phyloP scores from a whole-genome alignment of 2,329 filamentous ascomycete species.

The Sporothrix globosa region DNA sequence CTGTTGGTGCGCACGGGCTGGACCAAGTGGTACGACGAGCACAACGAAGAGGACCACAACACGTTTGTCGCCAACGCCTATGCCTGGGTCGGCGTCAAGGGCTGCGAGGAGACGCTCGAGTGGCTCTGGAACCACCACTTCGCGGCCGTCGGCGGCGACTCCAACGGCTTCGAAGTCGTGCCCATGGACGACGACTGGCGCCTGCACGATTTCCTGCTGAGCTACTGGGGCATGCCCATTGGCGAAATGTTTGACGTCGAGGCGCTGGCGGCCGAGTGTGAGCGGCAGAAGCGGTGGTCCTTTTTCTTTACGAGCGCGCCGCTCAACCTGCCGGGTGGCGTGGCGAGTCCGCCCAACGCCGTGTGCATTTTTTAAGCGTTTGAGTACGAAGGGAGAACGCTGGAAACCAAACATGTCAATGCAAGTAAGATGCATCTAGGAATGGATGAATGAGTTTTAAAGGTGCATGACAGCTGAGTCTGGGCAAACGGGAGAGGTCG shows the following conservation, averaged over 20 bases:
- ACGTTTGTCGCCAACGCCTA: slow-evolving; percentile 41
- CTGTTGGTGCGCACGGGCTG: slow-evolving; percentile 67
- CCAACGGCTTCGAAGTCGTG: slow-evolving; percentile 60
- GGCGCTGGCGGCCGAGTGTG: slow-evolving; percentile 56
- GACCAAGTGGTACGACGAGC: slow-evolving; percentile 60
- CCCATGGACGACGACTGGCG: slow-evolving; percentile 35
- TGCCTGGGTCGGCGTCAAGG: slow-evolving; percentile 48
- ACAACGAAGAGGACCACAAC: slow-evolving; percentile 44
- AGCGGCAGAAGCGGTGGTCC: slow-evolving; percentile 56
- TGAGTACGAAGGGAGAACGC: not conserved
- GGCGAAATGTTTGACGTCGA: slow-evolving; percentile 62
- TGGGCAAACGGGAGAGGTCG: not conserved
- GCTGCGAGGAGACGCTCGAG: slow-evolving; percentile 56
- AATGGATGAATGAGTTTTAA: not conserved
- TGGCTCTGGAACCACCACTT: slow-evolving; percentile 74
- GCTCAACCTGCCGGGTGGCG: slow-evolving; percentile 58
- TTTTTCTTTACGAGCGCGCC: slow-evolving; percentile 66
- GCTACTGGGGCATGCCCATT: slow-evolving; percentile 57
- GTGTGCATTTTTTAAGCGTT: slow-evolving; percentile 45
- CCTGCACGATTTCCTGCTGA: slow-evolving; percentile 54
- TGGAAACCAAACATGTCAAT: not conserved
- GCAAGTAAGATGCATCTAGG: not conserved
- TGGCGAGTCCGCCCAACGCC: slow-evolving; percentile 55
- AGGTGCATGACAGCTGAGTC: not conserved
- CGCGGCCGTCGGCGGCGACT: slow-evolving; percentile 65